These are phyloP conservation scores for Marchantia polymorpha DNA, from an alignment of 225 moss, liverwort and hornwort species.

Conservation along the genomic window DNA sequence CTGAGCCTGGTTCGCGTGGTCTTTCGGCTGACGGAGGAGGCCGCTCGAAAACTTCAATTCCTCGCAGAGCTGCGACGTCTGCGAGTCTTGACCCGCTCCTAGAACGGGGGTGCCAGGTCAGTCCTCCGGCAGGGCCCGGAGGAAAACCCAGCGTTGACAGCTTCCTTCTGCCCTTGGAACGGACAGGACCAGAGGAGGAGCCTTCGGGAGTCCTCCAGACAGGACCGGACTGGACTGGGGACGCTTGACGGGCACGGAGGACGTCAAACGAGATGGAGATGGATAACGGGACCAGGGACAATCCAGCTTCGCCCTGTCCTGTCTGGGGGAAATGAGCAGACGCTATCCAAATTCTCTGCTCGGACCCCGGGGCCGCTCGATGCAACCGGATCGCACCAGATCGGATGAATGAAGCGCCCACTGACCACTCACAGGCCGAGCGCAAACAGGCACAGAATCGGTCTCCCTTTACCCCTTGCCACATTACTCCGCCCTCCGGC, in stretches of 20 bases:
- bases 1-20: too few species aligned
- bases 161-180: too few species aligned
- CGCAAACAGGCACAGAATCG: background rate
- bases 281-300: background rate
- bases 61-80: too few species aligned
- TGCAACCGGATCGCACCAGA: background rate
- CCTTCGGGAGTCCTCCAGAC: too few species aligned
- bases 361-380: background rate
- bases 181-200: too few species aligned
- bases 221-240: too few species aligned
- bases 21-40: too few species aligned
- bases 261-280: background rate
- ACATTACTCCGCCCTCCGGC: background rate
- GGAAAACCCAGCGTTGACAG: too few species aligned
- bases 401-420: background rate
- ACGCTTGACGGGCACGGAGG: background rate
- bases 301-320: background rate
- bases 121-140: too few species aligned
- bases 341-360: conserved; percentile 3
- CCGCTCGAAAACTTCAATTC: too few species aligned
- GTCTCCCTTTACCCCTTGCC: background rate
- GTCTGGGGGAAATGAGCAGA: background rate
- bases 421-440: background rate
- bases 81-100: too few species aligned
- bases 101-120: too few species aligned